Evolutionary conservation across 2,329 filamentous ascomycete species (phyloP).

Genomic region (Calonectria pseudoreteaudii): DNA sequence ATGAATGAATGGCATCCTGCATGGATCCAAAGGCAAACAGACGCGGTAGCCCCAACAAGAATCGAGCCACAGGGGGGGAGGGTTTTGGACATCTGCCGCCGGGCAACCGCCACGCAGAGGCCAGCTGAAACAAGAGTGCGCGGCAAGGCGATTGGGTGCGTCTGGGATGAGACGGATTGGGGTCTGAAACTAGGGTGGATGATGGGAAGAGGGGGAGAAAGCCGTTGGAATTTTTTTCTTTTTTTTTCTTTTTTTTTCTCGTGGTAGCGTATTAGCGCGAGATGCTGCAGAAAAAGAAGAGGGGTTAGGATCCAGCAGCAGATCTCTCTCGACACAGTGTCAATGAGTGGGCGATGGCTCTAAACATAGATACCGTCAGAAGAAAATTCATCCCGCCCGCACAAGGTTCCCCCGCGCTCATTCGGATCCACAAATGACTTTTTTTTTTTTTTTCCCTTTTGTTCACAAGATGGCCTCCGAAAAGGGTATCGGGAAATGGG

Average conservation of each 20-base stretch:
- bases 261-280: conserved; percentile 12
- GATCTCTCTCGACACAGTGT: neutral
- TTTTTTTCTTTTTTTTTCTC: neutral
- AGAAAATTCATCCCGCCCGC: conserved; percentile 4
- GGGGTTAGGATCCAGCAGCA: neutral
- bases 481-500: conserved; percentile 3
- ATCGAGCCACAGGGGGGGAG: neutral
- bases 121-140: neutral
- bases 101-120: conserved; percentile 7
- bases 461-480: neutral
- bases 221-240: conserved; percentile 9
- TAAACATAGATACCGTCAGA: conserved; percentile 4
- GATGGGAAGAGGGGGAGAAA: neutral
- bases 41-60: conserved; percentile 1
- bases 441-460: conserved; percentile 1
- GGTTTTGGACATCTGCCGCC: neutral
- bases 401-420: conserved; percentile 17
- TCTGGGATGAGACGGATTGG: conserved; percentile 2
- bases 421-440: neutral
- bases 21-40: neutral
- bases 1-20: neutral
- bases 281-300: conserved; percentile 11
- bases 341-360: neutral
- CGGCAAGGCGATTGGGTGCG: neutral
- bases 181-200: conserved; percentile 11